Conservation (phyloP, 148 eudicot genomes). For the Rhododendron kiyosumense region DNA sequence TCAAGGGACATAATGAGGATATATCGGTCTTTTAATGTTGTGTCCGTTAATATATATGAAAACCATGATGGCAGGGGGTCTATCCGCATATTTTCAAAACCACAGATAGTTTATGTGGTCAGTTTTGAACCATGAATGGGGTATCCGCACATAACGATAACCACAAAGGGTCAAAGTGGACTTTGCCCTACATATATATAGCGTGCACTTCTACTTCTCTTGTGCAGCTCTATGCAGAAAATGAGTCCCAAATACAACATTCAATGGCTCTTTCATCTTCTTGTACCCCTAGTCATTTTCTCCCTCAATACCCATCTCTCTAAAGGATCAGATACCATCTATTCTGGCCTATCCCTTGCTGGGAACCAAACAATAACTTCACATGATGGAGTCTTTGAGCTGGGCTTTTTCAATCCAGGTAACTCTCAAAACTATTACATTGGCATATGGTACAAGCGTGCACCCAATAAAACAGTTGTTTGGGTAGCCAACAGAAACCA, state of each 20-base stretch:
- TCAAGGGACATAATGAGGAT: no score
- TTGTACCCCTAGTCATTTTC: background rate
- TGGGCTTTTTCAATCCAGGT: background rate
- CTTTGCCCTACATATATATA: background rate
- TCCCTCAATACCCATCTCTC: background rate
- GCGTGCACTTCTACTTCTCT: background rate
- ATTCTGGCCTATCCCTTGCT: background rate
- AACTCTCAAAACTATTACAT: background rate
- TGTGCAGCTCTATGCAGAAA: background rate
- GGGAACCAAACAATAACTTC: slow-evolving; percentile 1
- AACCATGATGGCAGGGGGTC: no score
- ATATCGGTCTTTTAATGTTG: no score
- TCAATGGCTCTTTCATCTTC: background rate
- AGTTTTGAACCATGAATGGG: no score
- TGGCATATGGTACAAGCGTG: background rate
- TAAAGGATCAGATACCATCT: background rate
- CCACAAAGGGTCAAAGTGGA: no score
- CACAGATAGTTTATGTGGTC: no score
- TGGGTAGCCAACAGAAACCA: slow-evolving; percentile 1
- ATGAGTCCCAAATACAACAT: background rate
- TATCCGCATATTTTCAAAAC: no score
- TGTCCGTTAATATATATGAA: no score
- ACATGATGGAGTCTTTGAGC: background rate
- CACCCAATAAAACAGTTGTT: background rate
- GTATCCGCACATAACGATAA: no score